These are phyloP conservation scores for Stephania japonica DNA, from an alignment of 164 flowering plant species.

Conservation along the genomic window DNA sequence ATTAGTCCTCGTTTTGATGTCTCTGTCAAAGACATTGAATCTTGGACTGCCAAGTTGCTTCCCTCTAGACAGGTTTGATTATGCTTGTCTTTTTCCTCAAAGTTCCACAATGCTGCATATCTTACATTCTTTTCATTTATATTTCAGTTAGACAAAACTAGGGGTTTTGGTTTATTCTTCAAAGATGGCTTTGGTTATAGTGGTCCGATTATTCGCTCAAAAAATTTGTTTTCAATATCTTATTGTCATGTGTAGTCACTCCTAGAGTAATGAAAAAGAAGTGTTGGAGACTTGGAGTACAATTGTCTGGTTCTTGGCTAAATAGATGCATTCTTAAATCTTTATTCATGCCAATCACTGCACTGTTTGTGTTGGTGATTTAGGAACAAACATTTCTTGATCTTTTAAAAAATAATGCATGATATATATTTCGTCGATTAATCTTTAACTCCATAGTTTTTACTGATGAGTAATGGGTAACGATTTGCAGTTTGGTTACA, in stretches of 20 bases:
- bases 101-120: not conserved
- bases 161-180: not conserved
- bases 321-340: no score
- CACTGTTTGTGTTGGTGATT: not conserved
- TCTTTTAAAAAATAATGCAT: not conserved
- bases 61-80: constrained; percentile 62
- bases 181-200: not conserved
- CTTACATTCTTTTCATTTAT: no score
- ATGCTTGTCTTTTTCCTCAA: not conserved
- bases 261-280: not conserved
- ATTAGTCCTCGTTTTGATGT: constrained; percentile 71
- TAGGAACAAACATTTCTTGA: not conserved
- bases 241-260: not conserved
- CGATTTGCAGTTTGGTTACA: constrained; percentile 41
- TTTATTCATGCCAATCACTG: no score
- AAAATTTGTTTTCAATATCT: not conserved
- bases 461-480: not conserved
- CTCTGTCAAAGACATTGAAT: constrained; percentile 61
- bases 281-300: not conserved
- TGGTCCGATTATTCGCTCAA: not conserved
- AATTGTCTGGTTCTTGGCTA: no score
- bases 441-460: not conserved
- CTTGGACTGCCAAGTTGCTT: constrained; percentile 67
- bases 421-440: no score
- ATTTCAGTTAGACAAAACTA: no score